phyloP scores from a whole-genome alignment of 2,329 filamentous ascomycete genomes.

The Alternaria atra region DNA sequence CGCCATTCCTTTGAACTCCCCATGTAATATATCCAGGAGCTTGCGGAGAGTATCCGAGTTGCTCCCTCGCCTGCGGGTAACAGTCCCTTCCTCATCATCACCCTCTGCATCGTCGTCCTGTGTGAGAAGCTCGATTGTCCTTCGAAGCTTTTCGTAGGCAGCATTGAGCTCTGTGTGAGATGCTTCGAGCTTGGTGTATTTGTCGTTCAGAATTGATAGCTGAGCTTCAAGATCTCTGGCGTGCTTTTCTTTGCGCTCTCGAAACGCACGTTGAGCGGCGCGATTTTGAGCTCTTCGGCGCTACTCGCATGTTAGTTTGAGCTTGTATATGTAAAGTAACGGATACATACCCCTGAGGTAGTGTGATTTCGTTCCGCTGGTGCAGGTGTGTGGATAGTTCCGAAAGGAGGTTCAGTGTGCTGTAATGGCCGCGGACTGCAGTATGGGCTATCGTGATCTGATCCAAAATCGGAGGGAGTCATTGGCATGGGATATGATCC shows the following conservation, averaged over 20 bases:
- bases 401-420: constrained; percentile 37
- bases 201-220: constrained; percentile 63
- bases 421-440: constrained; percentile 47
- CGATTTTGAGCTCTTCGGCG: constrained; percentile 68
- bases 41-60: constrained; percentile 50
- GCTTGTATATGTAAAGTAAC: neutral
- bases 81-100: constrained; percentile 37
- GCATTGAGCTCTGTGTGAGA: constrained; percentile 59
- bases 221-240: constrained; percentile 70
- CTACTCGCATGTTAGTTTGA: constrained; percentile 46
- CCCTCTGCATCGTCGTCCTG: constrained; percentile 45
- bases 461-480: constrained; percentile 52
- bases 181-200: constrained; percentile 64
- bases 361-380: constrained; percentile 47
- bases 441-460: constrained; percentile 51
- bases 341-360: constrained; percentile 49
- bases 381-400: constrained; percentile 26
- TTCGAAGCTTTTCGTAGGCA: constrained; percentile 53
- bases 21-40: constrained; percentile 51
- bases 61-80: constrained; percentile 33
- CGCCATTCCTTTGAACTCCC: constrained; percentile 42
- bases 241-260: constrained; percentile 71
- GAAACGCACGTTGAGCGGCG: constrained; percentile 68
- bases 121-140: constrained; percentile 50
- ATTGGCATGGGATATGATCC: constrained; percentile 48